Percentiles rank a stretch among this genome's conserved stretches.
These are phyloP conservation scores for Pyronema omphalodes DNA, from an alignment of 495 filamentous ascomycete genomes.

Conservation along the genomic window DNA sequence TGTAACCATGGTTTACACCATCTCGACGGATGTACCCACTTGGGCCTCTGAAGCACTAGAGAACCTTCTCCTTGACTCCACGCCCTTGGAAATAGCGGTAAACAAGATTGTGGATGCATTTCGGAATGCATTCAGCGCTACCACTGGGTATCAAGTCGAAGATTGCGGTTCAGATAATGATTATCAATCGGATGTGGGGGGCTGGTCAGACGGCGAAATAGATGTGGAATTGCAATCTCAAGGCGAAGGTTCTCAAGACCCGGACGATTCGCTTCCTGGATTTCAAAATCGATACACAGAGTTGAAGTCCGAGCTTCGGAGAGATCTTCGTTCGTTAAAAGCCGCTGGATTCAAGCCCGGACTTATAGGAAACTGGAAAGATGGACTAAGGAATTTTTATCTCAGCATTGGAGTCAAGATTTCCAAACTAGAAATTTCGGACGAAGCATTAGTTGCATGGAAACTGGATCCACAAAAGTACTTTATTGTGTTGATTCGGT, in stretches of 20 bases:
- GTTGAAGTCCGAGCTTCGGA: conserved; percentile 28
- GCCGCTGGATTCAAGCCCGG: conserved; percentile 61
- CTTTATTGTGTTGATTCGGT: conserved; percentile 59
- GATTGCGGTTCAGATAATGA: conserved; percentile 9
- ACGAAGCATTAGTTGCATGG: conserved; percentile 66
- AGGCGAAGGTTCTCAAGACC: neutral
- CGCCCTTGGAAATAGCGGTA: neutral
- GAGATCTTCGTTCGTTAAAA: conserved; percentile 44
- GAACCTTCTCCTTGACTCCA: conserved; percentile 7
- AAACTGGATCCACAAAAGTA: conserved; percentile 47
- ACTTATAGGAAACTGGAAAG: conserved; percentile 29
- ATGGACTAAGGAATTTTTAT: conserved; percentile 29
- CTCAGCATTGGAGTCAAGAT: conserved; percentile 50
- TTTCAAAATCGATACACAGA: neutral
- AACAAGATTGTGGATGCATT: neutral
- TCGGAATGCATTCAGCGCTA: neutral
- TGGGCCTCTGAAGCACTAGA: conserved; percentile 32
- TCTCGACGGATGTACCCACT: conserved; percentile 31
- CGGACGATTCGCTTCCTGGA: neutral
- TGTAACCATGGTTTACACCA: conserved; percentile 40
- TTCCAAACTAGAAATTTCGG: conserved; percentile 52
- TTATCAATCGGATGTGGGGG: conserved; percentile 22
- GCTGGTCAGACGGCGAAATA: conserved; percentile 10
- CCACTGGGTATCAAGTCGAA: neutral
- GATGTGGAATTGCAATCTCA: conserved; percentile 1